Percentiles rank a stretch among this genome's conserved stretches.
Conservation (phyloP, 208 protist species). For the Leishmania amazonensis region DNA sequence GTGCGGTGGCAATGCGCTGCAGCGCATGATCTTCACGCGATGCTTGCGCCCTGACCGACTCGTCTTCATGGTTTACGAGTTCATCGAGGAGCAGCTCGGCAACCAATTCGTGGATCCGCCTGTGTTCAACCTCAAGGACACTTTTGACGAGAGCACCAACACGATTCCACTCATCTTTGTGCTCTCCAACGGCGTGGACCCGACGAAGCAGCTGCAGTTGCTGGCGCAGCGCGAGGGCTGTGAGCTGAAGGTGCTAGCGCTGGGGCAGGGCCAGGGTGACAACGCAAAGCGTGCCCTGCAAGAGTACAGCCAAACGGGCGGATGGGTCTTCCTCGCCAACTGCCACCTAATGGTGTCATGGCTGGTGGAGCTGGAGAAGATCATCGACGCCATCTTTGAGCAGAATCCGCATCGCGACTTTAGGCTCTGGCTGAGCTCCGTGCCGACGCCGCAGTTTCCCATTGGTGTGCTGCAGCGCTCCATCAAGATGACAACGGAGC, state of each 20-base stretch:
- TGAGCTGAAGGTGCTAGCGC: slow-evolving; percentile 93
- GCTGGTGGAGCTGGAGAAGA: slow-evolving; percentile 97
- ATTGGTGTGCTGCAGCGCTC: slow-evolving; percentile 96
- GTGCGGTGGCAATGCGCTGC: slow-evolving; percentile 90
- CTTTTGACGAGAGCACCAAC: slow-evolving; percentile 94
- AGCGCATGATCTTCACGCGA: slow-evolving; percentile 97
- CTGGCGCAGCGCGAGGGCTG: slow-evolving; percentile 88
- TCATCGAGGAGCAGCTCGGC: slow-evolving; percentile 96
- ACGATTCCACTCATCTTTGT: slow-evolving; percentile 98
- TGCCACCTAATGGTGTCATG: slow-evolving; percentile 98
- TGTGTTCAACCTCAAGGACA: slow-evolving; percentile 95
- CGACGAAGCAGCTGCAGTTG: slow-evolving; percentile 91
- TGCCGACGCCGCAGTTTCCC: slow-evolving; percentile 96
- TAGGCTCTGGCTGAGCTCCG: slow-evolving; percentile 98
- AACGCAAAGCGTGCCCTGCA: slow-evolving; percentile 94
- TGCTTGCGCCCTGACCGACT: slow-evolving; percentile 98
- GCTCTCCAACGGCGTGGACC: slow-evolving; percentile 97
- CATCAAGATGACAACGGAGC: slow-evolving; percentile 99
- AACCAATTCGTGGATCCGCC: slow-evolving; percentile 96
- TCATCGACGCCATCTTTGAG: slow-evolving; percentile 93
- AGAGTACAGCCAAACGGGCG: slow-evolving; percentile 92
- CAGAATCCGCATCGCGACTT: slow-evolving; percentile 96
- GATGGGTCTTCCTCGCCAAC: slow-evolving; percentile 99
- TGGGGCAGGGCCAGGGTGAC: slow-evolving; percentile 97
- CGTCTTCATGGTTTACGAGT: slow-evolving; percentile 96